Conservation (phyloP, 2,329 filamentous ascomycete genomes). For the Colletotrichum trifolii region DNA sequence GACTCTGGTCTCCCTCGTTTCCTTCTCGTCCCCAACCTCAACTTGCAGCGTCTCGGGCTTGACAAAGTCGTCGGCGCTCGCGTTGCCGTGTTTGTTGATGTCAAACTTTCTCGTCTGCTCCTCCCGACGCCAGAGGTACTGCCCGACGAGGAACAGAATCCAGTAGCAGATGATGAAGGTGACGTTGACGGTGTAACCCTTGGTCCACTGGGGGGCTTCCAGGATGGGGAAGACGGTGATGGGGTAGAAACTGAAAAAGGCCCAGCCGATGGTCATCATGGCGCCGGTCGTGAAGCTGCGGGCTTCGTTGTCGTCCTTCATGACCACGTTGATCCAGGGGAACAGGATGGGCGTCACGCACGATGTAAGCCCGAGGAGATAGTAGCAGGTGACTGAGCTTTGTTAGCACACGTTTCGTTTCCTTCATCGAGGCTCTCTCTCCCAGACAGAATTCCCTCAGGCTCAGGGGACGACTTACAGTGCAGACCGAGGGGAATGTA, state of each 20-base stretch:
- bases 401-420: background rate
- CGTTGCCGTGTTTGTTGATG: background rate
- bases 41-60: background rate
- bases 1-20: background rate
- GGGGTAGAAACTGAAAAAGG: conserved; percentile 37
- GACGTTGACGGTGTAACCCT: conserved; percentile 37
- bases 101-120: conserved; percentile 3
- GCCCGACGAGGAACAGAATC: conserved; percentile 21
- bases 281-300: conserved; percentile 36
- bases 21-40: background rate
- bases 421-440: too few relatives aligned
- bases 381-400: conserved; percentile 25
- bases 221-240: conserved; percentile 35
- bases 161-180: conserved; percentile 14
- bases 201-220: conserved; percentile 37
- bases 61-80: background rate
- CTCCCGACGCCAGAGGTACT: conserved; percentile 21
- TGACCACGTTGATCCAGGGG: conserved; percentile 35
- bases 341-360: conserved; percentile 38
- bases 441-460: background rate
- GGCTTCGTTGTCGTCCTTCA: conserved; percentile 37
- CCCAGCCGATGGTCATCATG: conserved; percentile 37
- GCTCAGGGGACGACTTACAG: conserved; percentile 8
- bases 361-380: conserved; percentile 35
- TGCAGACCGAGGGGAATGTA: conserved; percentile 36